Base-by-base conservation (phyloP, 768 basidiomycete genomes). In the Calvatia gigantea region DNA sequence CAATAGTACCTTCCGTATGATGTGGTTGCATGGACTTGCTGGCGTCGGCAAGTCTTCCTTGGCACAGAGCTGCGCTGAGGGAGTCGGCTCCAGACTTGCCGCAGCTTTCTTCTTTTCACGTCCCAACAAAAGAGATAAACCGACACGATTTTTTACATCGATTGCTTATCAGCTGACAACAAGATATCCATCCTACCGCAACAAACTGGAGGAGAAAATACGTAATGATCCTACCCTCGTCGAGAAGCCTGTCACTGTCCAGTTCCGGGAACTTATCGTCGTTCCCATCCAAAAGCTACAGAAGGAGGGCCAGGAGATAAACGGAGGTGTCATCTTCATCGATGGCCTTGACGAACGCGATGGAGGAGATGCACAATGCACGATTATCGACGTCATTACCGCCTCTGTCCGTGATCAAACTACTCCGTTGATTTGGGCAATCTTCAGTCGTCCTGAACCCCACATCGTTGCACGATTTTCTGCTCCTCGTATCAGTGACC, bases 1-100 rank as follows among this genome's bases (percentile, higher is more conserved):
- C n/a, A 1, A 4, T 14, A 17, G 12, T 4, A n/a, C 19, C 6
- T 31, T 32, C n/a, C 52, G 43, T 4, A 23, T 63, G 8, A 19
- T 64, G 4, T 66, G 63, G 65, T 49, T 69, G 1, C 35, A 55
- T 19, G 68, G 69, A 1, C 60, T 65, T 3, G 68, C 65, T 21
- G 67, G 69, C 0, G 58, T 61, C 0, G 70, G 70, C 1, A 69
- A 69, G 46, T 61, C 68, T 0, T 63, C 67, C 0, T 50, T 74
- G 11, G 62, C 63, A 12, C 71, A 71, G 35, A 68, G 69, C 0
- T 58, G 71, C 1, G 65, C 69, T 11, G 62, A 71, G 29, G n/a
- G 37, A 1, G 11, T 32, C 2, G 51, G 33, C 3, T 35, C 54
- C 14, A 31, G 6, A 1, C 57, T 65, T 5, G 60, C 49, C 14